These are phyloP conservation scores for Penicillium sp. DNA, from an alignment of 2,329 filamentous ascomycete genomes.

Conservation along the genomic window DNA sequence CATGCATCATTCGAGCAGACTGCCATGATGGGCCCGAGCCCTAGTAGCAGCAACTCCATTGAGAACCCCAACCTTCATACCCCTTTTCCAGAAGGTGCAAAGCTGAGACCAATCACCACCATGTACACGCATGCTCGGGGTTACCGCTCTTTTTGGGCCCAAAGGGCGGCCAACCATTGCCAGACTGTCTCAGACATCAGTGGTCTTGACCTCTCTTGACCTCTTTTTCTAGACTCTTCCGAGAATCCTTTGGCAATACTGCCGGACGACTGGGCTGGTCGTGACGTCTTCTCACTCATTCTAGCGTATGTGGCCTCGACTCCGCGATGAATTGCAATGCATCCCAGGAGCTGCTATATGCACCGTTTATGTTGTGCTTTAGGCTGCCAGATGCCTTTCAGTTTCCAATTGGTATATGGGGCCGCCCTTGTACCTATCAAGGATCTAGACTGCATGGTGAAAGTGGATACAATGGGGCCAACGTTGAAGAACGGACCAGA, in stretches of 20 bases:
- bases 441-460: slow-evolving; percentile 6
- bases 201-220: slow-evolving; percentile 12
- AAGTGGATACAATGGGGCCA: slow-evolving; percentile 14
- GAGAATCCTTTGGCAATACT: slow-evolving; percentile 10
- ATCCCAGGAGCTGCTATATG: slow-evolving; percentile 4
- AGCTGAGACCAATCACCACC: slow-evolving; percentile 4
- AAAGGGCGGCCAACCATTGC: slow-evolving; percentile 1
- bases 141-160: slow-evolving; percentile 22
- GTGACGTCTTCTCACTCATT: neutral
- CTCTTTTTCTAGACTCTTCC: slow-evolving; percentile 10
- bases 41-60: slow-evolving; percentile 17
- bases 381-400: slow-evolving; percentile 1
- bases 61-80: slow-evolving; percentile 11
- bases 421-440: slow-evolving; percentile 5
- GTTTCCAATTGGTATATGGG: slow-evolving; percentile 5
- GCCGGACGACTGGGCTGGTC: neutral
- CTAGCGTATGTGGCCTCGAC: slow-evolving; percentile 5
- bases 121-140: slow-evolving; percentile 10
- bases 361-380: slow-evolving; percentile 13
- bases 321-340: slow-evolving; percentile 7
- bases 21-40: slow-evolving; percentile 9
- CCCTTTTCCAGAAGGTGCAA: slow-evolving; percentile 17
- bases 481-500: slow-evolving; percentile 14
- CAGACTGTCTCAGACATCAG: slow-evolving; percentile 24
- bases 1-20: too few species aligned